Evolutionary conservation across 306 rosid genomes (phyloP), one percentile per base, ranked within the genome.

Genomic region (Trifolium pratense): DNA sequence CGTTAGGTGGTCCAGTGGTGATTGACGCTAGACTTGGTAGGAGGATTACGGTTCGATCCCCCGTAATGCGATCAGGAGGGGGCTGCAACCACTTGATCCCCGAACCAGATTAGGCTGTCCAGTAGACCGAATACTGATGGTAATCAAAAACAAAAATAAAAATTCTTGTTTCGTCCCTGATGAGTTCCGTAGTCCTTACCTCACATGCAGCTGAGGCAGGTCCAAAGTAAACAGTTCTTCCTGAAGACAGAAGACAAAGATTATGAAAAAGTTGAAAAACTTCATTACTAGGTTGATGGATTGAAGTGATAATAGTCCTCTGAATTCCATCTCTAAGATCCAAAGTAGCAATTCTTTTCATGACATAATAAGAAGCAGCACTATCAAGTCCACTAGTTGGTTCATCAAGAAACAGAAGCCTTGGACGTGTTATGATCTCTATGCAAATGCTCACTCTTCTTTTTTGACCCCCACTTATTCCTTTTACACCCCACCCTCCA

Each of bases 341-440:
- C 1, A 81, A 48, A 12, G 52, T 6, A 0, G 94, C 86, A 7
- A 91, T 87, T 77, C 87, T 73, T 34, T 56, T 89, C 90, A 91
- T 89, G 3, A 91, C 94, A 65, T 85, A 87, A 17, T 82, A 89
- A n/a, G 97, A 91, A 9, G 97, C 90, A 15, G 97, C 97, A 68
- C 97, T 91, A 5, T 91, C 97, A 5, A 91, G 83, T 25, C 94
- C 94, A 68, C 88, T 84, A 0, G 85, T 84, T 43, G 88, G 88
- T 61, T 84, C 88, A 76, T 84, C 88, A 48, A 84, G 88, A 21
- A 84, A 84, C 0, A 84, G 70, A 75, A 84, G 88, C 3, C 26
- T 81, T 0, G 88, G 88, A 7, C 75, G 81, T 20, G 81, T 81
- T 1, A 84, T 37, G 12, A 78, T 84, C 85, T 84, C 88, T 1